A percentile compares a stretch with the other conserved stretches of the same genome.
Conservation (phyloP, 306 rosid species). For the Sphenostylis stenocarpa region DNA sequence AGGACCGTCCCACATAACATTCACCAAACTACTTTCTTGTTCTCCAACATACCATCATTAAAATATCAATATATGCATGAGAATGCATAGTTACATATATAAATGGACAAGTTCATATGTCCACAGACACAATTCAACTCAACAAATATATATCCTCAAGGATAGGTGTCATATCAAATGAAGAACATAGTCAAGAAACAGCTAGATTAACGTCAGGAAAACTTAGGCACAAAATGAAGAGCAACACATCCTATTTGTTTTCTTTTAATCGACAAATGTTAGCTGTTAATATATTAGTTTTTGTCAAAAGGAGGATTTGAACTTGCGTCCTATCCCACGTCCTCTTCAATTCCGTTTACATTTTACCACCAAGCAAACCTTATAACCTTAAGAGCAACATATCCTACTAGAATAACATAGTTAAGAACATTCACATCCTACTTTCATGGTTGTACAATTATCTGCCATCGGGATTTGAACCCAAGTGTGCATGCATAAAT, state of each 20-base stretch:
- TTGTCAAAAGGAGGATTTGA: no score
- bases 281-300: no score
- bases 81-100: not conserved
- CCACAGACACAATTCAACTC: not conserved
- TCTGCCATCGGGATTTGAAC: not conserved
- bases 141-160: not conserved
- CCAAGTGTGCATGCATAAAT: not conserved
- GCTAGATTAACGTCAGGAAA: constrained; percentile 5
- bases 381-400: not conserved
- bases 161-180: not conserved
- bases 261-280: no score
- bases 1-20: not conserved
- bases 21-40: not conserved
- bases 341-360: no score
- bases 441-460: not conserved
- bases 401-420: not conserved
- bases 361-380: no score
- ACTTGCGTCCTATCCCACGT: no score
- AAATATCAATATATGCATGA: not conserved
- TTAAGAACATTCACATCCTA: not conserved
- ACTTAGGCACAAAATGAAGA: constrained; percentile 4
- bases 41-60: not conserved
- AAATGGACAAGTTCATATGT: not conserved
- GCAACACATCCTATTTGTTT: no score
- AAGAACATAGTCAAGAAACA: not conserved